Evolutionary conservation across 306 rosid genomes (phyloP).

Genomic region (Potentilla sterilis): DNA sequence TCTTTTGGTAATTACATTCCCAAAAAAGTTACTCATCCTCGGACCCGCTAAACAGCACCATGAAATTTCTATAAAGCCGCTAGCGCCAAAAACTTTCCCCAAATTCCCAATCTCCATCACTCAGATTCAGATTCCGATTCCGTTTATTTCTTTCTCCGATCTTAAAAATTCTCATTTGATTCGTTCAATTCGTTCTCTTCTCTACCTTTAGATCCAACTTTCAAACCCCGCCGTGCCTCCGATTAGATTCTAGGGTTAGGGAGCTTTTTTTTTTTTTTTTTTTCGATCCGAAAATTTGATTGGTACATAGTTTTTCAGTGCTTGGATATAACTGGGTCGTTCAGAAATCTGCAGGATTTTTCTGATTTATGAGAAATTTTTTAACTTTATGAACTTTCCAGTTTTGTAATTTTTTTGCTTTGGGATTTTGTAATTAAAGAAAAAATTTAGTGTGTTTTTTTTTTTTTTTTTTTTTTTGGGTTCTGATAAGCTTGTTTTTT

Average conservation of each 20-base stretch:
- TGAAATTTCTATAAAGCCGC: constrained; percentile 4
- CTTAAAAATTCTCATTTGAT: constrained; percentile 1
- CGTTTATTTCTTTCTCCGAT: background rate
- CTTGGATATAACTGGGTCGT: background rate
- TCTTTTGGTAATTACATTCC: background rate
- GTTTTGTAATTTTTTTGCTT: background rate
- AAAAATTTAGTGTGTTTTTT: too few relatives aligned
- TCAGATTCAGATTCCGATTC: constrained; percentile 23
- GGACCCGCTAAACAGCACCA: too few relatives aligned
- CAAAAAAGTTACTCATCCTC: too few relatives aligned
- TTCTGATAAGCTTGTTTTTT: constrained; percentile 10
- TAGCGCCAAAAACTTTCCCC: constrained; percentile 12
- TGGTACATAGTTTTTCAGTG: background rate
- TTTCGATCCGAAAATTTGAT: constrained; percentile 4
- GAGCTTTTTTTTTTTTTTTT: background rate
- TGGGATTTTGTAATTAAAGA: background rate
- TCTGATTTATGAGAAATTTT: background rate
- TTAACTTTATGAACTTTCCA: background rate
- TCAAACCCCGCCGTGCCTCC: background rate
- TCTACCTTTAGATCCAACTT: constrained; percentile 15
- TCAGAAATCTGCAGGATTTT: background rate
- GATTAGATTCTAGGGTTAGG: constrained; percentile 31
- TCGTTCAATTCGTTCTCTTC: constrained; percentile 9
- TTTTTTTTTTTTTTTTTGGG: too few relatives aligned
- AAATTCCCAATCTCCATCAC: constrained; percentile 19